Evolutionary conservation across 805 yeast genomes (phyloP).

Genomic region (Komagataella ulmi): DNA sequence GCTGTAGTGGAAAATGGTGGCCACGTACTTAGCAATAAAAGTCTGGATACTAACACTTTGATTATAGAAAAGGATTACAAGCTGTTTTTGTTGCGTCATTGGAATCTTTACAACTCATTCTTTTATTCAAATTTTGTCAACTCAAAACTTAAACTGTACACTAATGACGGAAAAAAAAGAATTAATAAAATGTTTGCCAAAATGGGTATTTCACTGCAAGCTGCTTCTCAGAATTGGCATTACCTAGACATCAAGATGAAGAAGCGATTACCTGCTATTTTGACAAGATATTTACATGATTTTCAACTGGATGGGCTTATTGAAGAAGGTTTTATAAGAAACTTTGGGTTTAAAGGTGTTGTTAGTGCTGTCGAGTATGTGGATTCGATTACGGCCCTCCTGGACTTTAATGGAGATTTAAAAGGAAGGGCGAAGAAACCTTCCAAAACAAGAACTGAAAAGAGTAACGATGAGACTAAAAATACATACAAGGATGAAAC

Average conservation of each 20-base stretch:
- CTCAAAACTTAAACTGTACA: slow-evolving; percentile 79
- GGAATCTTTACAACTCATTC: slow-evolving; percentile 87
- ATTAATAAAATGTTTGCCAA: slow-evolving; percentile 87
- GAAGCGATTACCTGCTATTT: slow-evolving; percentile 53
- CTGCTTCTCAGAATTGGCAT: slow-evolving; percentile 88
- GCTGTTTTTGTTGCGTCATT: slow-evolving; percentile 76
- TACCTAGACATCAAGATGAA: slow-evolving; percentile 78
- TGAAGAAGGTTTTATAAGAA: slow-evolving; percentile 75
- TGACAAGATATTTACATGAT: slow-evolving; percentile 53
- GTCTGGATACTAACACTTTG: slow-evolving; percentile 24
- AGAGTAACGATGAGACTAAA: slow-evolving; percentile 3
- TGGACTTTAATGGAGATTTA: slow-evolving; percentile 49
- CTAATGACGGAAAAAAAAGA: slow-evolving; percentile 79
- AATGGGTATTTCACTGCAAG: slow-evolving; percentile 85
- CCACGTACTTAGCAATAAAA: slow-evolving; percentile 6
- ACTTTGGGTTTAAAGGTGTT: slow-evolving; percentile 79
- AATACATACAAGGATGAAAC: slow-evolving; percentile 5
- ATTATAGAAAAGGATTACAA: slow-evolving; percentile 74
- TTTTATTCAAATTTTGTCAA: slow-evolving; percentile 85
- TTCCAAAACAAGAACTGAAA: background rate
- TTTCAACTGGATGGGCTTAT: slow-evolving; percentile 77
- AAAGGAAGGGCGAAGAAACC: background rate
- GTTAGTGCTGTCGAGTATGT: slow-evolving; percentile 89
- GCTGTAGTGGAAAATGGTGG: slow-evolving; percentile 8
- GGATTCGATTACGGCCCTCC: slow-evolving; percentile 72